Evolutionary conservation across 2,329 filamentous ascomycete species (phyloP).

Genomic region (Didymella lethalis): DNA sequence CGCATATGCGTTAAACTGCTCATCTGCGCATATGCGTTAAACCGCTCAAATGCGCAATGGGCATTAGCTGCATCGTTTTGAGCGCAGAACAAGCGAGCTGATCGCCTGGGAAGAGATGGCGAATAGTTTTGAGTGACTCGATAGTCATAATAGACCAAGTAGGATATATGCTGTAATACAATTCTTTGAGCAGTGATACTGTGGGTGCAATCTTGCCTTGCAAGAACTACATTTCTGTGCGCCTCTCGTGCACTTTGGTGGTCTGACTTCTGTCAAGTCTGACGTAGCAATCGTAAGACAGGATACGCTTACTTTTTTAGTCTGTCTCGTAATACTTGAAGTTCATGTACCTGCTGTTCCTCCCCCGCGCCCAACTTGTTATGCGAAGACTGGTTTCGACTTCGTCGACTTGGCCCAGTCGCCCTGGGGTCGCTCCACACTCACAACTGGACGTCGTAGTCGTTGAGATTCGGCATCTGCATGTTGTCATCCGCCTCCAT

Average conservation of each 20-base stretch:
- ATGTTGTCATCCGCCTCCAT: constrained; percentile 64
- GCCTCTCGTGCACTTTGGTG: background rate
- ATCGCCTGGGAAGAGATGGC: background rate
- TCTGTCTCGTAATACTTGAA: background rate
- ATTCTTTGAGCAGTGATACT: background rate
- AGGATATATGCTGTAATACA: background rate
- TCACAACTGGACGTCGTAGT: constrained; percentile 13
- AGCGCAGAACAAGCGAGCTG: background rate
- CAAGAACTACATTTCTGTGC: too few species aligned
- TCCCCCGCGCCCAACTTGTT: too few species aligned
- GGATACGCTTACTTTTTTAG: background rate
- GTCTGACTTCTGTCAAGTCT: background rate
- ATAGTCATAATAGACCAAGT: background rate
- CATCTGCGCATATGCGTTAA: background rate
- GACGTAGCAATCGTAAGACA: background rate
- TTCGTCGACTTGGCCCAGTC: background rate
- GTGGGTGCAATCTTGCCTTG: too few species aligned
- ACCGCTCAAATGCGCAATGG: background rate
- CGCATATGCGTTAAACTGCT: background rate
- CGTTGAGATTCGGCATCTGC: constrained; percentile 42
- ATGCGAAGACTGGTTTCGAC: too few species aligned
- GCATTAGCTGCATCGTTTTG: background rate
- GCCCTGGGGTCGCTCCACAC: background rate
- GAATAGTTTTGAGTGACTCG: background rate
- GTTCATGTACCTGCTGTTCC: too few species aligned